These are phyloP conservation scores for Sophora flavescens DNA, from an alignment of 306 rosid genomes.

Conservation along the genomic window DNA sequence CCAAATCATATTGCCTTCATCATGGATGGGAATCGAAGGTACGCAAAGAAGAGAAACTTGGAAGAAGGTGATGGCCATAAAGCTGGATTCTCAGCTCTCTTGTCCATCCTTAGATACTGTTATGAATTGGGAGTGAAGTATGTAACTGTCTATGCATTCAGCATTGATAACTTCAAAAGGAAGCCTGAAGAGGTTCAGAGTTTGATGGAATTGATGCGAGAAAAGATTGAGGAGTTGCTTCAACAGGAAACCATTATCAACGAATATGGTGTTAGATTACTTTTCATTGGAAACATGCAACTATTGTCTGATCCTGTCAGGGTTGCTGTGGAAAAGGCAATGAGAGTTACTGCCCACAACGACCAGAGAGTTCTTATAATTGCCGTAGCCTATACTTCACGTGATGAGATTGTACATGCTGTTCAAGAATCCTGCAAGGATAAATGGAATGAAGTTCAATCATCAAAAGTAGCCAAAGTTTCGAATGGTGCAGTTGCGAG, in stretches of 20 bases:
- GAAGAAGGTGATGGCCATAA: constrained; percentile 67
- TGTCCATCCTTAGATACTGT: constrained; percentile 66
- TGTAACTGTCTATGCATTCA: constrained; percentile 80
- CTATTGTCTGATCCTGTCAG: constrained; percentile 65
- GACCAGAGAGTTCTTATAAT: constrained; percentile 58
- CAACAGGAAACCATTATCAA: constrained; percentile 58
- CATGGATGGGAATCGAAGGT: constrained; percentile 94
- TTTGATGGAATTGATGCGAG: constrained; percentile 78
- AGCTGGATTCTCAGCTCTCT: constrained; percentile 68
- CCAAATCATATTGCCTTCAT: constrained; percentile 86
- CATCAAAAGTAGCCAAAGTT: constrained; percentile 34
- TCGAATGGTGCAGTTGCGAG: constrained; percentile 47
- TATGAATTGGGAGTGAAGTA: constrained; percentile 78
- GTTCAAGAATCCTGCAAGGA: constrained; percentile 66
- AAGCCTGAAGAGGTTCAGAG: constrained; percentile 63
- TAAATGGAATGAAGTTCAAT: constrained; percentile 56
- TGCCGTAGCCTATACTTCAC: constrained; percentile 76
- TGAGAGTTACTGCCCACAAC: constrained; percentile 71
- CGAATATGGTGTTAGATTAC: constrained; percentile 66
- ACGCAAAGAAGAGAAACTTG: constrained; percentile 63
- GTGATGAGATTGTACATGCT: constrained; percentile 73
- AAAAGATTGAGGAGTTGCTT: constrained; percentile 71
- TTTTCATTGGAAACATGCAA: constrained; percentile 72
- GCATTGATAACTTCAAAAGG: constrained; percentile 84
- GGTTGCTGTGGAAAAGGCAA: constrained; percentile 69